Evolutionary conservation across 2,329 filamentous ascomycete genomes (phyloP).

Genomic region (Clonostachys byssicola): DNA sequence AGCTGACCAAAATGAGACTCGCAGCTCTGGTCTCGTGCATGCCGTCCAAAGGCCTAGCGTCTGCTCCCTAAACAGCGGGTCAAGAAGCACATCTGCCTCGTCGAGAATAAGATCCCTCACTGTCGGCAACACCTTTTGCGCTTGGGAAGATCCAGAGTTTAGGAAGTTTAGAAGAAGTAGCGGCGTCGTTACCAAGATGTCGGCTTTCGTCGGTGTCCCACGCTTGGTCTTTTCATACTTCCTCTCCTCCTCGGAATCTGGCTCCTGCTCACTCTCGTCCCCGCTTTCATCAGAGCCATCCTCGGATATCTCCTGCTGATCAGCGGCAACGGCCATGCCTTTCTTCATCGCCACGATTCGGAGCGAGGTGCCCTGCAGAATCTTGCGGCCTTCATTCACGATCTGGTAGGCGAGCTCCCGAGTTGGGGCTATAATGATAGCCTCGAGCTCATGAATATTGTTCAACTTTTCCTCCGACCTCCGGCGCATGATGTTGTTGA

Average conservation of each 20-base stretch:
- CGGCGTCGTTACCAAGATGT: constrained; percentile 35
- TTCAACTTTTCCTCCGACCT: constrained; percentile 34
- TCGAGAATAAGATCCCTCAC: constrained; percentile 79
- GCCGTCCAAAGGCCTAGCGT: constrained; percentile 81
- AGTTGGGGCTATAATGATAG: constrained; percentile 73
- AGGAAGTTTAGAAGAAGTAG: constrained; percentile 74
- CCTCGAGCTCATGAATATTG: constrained; percentile 48
- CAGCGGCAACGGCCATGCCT: constrained; percentile 65
- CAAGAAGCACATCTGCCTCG: constrained; percentile 91
- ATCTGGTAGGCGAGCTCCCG: constrained; percentile 77
- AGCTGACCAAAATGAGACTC: constrained; percentile 86
- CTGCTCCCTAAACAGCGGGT: constrained; percentile 85
- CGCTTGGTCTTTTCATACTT: constrained; percentile 10
- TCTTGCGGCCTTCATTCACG: constrained; percentile 79
- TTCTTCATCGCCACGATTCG: constrained; percentile 81
- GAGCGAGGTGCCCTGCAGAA: constrained; percentile 71
- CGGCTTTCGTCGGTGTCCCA: constrained; percentile 19
- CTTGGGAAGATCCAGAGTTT: constrained; percentile 32
- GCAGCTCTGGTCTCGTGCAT: constrained; percentile 66
- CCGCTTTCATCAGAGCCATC: constrained; percentile 25
- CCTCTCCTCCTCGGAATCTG: constrained; percentile 17
- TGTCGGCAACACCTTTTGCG: constrained; percentile 52
- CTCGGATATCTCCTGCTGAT: constrained; percentile 26
- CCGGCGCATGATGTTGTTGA: constrained; percentile 67
- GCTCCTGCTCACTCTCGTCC: constrained; percentile 26